A percentile compares a stretch with the other conserved stretches of the same genome.
Conservation (phyloP, 1,284 basidiomycete genomes). For the Ceratobasidium sp. region DNA sequence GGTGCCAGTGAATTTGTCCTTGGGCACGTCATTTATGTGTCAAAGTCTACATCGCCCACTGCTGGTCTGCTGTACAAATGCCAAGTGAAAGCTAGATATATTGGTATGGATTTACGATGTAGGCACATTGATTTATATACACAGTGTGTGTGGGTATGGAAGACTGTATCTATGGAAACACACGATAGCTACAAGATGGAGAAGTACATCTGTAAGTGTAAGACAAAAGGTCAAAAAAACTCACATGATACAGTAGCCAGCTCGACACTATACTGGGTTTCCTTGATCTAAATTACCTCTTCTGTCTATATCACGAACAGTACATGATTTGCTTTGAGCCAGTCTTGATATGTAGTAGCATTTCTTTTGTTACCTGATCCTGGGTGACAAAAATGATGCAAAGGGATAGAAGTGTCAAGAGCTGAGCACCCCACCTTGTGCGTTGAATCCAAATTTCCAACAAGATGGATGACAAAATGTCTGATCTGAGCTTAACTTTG, state of each 20-base stretch:
- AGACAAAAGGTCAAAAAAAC: too few relatives aligned
- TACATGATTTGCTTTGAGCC: neutral
- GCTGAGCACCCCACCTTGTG: neutral
- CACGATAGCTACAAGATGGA: too few relatives aligned
- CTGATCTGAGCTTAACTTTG: neutral
- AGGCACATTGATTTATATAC: too few relatives aligned
- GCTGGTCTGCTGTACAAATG: too few relatives aligned
- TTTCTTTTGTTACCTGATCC: neutral
- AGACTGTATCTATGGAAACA: too few relatives aligned
- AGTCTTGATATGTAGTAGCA: neutral
- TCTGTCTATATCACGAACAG: neutral
- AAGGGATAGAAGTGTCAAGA: neutral
- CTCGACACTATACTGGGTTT: too few relatives aligned
- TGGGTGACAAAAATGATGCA: neutral
- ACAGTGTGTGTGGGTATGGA: too few relatives aligned
- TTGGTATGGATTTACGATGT: too few relatives aligned
- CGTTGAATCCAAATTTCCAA: constrained; percentile 21
- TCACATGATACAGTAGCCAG: too few relatives aligned
- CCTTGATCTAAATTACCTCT: neutral
- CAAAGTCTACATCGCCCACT: too few relatives aligned
- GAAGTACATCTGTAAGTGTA: too few relatives aligned
- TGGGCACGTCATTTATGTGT: neutral
- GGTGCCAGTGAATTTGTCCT: neutral
- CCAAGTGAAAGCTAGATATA: too few relatives aligned
- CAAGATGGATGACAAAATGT: neutral